A percentile compares a stretch with the other conserved stretches of the same genome.
phyloP scores from a whole-genome alignment of 2,329 filamentous ascomycete species.

The Aspergillus caelatus region DNA sequence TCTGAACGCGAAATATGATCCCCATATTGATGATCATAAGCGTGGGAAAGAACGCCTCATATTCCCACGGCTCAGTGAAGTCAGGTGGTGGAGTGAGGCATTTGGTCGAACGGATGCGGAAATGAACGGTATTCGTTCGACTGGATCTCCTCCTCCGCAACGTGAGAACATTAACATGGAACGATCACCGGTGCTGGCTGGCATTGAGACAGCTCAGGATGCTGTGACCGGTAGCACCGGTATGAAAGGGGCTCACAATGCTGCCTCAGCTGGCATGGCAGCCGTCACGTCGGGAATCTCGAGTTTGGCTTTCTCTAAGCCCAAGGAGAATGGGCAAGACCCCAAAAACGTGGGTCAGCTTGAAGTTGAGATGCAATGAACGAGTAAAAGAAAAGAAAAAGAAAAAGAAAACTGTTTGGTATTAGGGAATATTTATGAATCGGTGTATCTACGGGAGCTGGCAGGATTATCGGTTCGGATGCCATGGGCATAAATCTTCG shows the following conservation, averaged over 20 bases:
- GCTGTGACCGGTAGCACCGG: slow-evolving; percentile 50
- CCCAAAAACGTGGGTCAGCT: slow-evolving; percentile 36
- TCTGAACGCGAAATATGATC: slow-evolving; percentile 77
- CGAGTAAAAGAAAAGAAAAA: not conserved
- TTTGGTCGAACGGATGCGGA: slow-evolving; percentile 87
- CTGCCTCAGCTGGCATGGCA: slow-evolving; percentile 40
- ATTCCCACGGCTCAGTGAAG: slow-evolving; percentile 73
- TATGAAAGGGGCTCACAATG: slow-evolving; percentile 31
- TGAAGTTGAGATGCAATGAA: slow-evolving; percentile 56
- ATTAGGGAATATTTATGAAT: not conserved
- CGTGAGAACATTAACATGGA: slow-evolving; percentile 27
- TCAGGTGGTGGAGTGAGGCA: slow-evolving; percentile 91
- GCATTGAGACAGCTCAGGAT: slow-evolving; percentile 62
- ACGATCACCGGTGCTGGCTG: slow-evolving; percentile 59
- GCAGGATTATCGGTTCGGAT: not conserved
- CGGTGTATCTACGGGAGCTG: slow-evolving; percentile 13
- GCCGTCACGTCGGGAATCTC: slow-evolving; percentile 50
- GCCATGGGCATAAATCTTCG: not conserved
- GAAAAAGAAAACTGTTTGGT: not conserved
- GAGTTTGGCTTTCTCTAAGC: slow-evolving; percentile 44
- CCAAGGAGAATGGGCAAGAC: slow-evolving; percentile 30
- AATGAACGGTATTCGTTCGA: slow-evolving; percentile 76
- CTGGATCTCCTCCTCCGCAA: slow-evolving; percentile 45
- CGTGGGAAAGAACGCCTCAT: slow-evolving; percentile 81
- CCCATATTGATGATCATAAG: slow-evolving; percentile 73